phyloP scores from a whole-genome alignment of 208 protist species.

The Leishmania martiniquensis region DNA sequence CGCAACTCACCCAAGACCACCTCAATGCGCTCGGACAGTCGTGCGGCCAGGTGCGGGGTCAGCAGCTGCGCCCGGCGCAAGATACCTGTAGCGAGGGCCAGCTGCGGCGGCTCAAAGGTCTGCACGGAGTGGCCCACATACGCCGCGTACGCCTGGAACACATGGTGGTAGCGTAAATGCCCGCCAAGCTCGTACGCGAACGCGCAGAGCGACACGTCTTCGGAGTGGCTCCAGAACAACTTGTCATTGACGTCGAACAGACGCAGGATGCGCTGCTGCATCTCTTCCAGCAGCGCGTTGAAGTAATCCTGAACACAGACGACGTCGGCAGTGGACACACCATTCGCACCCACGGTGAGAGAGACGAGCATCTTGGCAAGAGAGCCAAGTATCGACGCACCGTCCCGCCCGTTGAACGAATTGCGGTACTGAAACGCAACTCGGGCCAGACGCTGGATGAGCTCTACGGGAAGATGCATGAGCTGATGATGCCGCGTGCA shows the following conservation, averaged over 20 bases:
- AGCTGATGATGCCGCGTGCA: constrained; percentile 70
- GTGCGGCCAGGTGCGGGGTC: constrained; percentile 45
- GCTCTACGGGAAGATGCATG: constrained; percentile 47
- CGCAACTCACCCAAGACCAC: constrained; percentile 74
- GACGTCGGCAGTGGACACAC: constrained; percentile 41
- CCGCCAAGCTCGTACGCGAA: constrained; percentile 87
- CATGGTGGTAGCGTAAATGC: constrained; percentile 52
- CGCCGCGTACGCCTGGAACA: constrained; percentile 62
- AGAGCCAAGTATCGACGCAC: constrained; percentile 50
- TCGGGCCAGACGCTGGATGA: constrained; percentile 58
- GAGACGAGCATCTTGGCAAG: constrained; percentile 56
- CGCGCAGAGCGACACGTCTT: constrained; percentile 63
- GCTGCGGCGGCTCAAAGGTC: constrained; percentile 69
- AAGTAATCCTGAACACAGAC: constrained; percentile 54
- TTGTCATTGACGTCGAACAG: constrained; percentile 53
- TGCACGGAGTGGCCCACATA: constrained; percentile 57
- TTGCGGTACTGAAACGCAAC: constrained; percentile 51
- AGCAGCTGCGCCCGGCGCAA: constrained; percentile 76
- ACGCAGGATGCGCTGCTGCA: constrained; percentile 53
- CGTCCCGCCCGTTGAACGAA: constrained; percentile 46
- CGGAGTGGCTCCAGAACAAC: constrained; percentile 58
- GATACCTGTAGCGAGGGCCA: constrained; percentile 83
- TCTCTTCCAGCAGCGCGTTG: constrained; percentile 71
- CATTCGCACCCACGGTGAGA: constrained; percentile 44
- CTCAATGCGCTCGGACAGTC: constrained; percentile 71